Conservation (phyloP, 2,329 filamentous ascomycete species). For the Aspergillus vadensis region DNA sequence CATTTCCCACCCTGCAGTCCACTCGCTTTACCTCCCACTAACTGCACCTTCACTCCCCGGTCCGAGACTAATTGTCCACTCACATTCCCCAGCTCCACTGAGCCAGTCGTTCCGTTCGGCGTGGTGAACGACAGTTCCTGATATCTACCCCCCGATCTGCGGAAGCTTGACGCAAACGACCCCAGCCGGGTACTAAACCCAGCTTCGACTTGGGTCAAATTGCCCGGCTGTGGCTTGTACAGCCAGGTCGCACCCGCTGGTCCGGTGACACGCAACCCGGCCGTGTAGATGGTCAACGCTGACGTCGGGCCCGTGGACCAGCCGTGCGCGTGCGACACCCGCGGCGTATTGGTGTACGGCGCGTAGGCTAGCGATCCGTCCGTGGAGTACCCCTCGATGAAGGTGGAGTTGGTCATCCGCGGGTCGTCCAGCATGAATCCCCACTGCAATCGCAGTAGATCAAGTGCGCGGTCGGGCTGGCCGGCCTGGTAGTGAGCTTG, state of each 20-base stretch:
- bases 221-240: constrained; percentile 39
- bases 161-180: constrained; percentile 29
- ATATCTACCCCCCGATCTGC: background rate
- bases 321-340: constrained; percentile 54
- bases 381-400: constrained; percentile 54
- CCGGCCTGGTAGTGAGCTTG: constrained; percentile 47
- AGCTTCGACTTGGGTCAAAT: constrained; percentile 39
- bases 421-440: constrained; percentile 59
- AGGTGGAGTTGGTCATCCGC: constrained; percentile 56
- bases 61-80: background rate
- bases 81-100: background rate
- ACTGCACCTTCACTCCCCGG: background rate
- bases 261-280: constrained; percentile 44
- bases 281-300: constrained; percentile 46
- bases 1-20: constrained; percentile 3
- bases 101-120: constrained; percentile 10
- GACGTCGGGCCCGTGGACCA: constrained; percentile 55
- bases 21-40: background rate
- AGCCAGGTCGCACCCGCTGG: constrained; percentile 41
- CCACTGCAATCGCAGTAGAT: constrained; percentile 53
- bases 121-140: constrained; percentile 10
- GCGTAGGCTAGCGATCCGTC: constrained; percentile 53
- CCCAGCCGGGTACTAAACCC: constrained; percentile 43
- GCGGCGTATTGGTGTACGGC: constrained; percentile 52
- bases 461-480: constrained; percentile 41